Evolutionary conservation across 441 rosid species (phyloP).

Genomic region (Corymbia citriodora): DNA sequence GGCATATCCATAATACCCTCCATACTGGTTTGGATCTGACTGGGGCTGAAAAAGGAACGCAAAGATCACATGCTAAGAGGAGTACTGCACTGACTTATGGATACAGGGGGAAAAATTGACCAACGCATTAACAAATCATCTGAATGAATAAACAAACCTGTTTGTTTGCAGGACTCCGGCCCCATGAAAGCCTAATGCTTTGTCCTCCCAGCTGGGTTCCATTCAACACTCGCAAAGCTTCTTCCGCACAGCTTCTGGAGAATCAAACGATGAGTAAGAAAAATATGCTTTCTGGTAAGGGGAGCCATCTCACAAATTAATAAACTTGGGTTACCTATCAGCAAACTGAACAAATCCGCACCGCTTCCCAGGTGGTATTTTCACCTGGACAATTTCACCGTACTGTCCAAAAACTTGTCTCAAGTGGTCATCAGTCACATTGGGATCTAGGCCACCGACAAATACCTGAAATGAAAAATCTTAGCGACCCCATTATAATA

Average conservation of each 20-base stretch:
- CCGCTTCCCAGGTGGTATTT: conserved; percentile 15
- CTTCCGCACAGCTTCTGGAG: conserved; percentile 15
- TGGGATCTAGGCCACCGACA: conserved; percentile 14
- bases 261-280: background rate
- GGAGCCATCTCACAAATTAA: background rate
- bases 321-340: conserved; percentile 1
- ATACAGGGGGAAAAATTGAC: background rate
- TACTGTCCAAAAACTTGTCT: conserved; percentile 17
- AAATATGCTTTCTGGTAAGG: background rate
- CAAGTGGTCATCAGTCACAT: conserved; percentile 13
- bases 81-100: background rate
- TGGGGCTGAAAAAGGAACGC: background rate
- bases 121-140: background rate
- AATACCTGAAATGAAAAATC: conserved; percentile 5
- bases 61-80: background rate
- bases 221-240: conserved; percentile 6
- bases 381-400: conserved; percentile 13
- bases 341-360: conserved; percentile 15
- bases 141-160: background rate
- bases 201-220: conserved; percentile 15
- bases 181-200: conserved; percentile 15
- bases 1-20: background rate
- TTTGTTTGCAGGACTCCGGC: conserved; percentile 16
- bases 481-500: background rate
- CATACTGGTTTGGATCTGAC: background rate